Evolutionary conservation across 176 grass and related monocot genomes (phyloP), one percentile per base, ranked within the genome.

Genomic region (Guadua angustifolia): DNA sequence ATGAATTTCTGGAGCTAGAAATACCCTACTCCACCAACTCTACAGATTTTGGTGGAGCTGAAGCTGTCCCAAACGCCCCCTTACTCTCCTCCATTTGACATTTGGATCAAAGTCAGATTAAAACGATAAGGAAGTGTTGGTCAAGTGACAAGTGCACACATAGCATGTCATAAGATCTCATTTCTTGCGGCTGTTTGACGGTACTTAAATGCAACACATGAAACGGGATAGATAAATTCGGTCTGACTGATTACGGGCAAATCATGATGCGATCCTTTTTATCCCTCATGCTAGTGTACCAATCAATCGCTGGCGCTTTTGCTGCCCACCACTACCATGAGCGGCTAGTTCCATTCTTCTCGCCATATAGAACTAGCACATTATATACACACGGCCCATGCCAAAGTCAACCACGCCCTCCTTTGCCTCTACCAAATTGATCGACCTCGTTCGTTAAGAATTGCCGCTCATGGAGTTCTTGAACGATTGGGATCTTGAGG

Each of bases 401-500:
- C 19, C 57, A 29, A 29, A 29, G 29, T 24, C 19, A 36, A 22
- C 24, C 69, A 18, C 69, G 9, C 43, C 6, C 26, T 5, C 45
- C 1, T 13, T 36, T 12, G 24, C 40, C 39, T 19, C 4, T 7
- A 0, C 75, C 7, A 24, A 59, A 12, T 61, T 6, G n/a, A 55
- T 36, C 81, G 53, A 71, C 9, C 72, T 56, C 19, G 35, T 56
- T 56, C 19, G 35, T 56, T 29, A 8, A 56, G 19, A 56, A 10
- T 15, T 14, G 46, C 46, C 39, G 7, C 6, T 18, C 56, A 91
- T 90, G 90, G 88, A 90, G 4, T 14, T 15, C 76, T 85, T 62
- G 42, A 89, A 94, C 74, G 88, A 97, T 75, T 97, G 94, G 95
- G 92, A 94, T 79, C 83, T 99, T 5, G 74, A 83, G 19, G 96